Evolutionary conservation across 768 basidiomycete species (phyloP).

Genomic region (Mycena galericulata): DNA sequence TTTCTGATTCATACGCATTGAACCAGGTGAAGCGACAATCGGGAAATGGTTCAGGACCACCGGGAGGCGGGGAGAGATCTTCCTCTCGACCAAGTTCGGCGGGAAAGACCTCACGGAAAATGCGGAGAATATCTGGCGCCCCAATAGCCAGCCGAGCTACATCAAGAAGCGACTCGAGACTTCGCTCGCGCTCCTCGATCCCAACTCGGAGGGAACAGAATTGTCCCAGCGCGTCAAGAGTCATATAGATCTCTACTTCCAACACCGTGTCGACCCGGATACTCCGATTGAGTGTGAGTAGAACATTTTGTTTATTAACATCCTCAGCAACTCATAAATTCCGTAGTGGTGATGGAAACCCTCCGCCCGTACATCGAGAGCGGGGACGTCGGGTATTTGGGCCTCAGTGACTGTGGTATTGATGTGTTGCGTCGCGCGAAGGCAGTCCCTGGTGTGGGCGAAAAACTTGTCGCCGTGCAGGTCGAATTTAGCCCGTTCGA

Average conservation of each 20-base stretch:
- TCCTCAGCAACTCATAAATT: background rate
- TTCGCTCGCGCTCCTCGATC: conserved; percentile 37
- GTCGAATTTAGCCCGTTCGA: conserved; percentile 41
- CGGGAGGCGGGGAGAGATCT: conserved; percentile 46
- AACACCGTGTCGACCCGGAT: conserved; percentile 30
- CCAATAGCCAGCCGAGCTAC: conserved; percentile 48
- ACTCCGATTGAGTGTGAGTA: conserved; percentile 34
- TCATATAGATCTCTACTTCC: conserved; percentile 45
- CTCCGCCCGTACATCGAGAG: conserved; percentile 30
- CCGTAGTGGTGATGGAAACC: conserved; percentile 33
- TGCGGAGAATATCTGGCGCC: conserved; percentile 22
- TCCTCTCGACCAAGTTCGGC: conserved; percentile 63
- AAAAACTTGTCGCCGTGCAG: conserved; percentile 39
- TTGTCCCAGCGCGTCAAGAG: conserved; percentile 36
- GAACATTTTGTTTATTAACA: background rate
- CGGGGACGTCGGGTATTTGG: conserved; percentile 43
- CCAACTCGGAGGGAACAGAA: background rate
- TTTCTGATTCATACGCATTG: background rate
- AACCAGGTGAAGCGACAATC: background rate
- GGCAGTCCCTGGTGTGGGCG: conserved; percentile 37
- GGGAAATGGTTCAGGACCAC: conserved; percentile 35
- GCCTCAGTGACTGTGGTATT: conserved; percentile 43
- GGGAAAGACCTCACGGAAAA: conserved; percentile 10
- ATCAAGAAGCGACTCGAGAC: conserved; percentile 40
- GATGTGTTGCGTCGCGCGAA: conserved; percentile 41